Evolutionary conservation across 2,329 filamentous ascomycete species (phyloP).

Genomic region (Phyllosticta paracitricarpa): DNA sequence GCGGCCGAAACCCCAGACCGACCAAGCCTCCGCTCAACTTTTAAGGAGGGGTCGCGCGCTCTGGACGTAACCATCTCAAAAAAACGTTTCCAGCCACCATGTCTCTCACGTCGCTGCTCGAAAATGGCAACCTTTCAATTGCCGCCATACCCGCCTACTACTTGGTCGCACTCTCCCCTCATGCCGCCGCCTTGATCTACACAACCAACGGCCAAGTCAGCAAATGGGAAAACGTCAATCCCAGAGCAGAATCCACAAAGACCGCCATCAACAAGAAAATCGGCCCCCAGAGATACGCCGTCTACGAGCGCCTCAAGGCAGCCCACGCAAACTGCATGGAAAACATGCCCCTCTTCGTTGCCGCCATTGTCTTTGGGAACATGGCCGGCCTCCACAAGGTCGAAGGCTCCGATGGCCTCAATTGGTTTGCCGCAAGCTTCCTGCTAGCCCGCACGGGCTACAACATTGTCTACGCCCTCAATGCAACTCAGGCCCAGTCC

Average conservation of each 20-base stretch:
- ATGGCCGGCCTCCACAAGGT: constrained; percentile 26
- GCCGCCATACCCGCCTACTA: constrained; percentile 37
- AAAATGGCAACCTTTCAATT: constrained; percentile 30
- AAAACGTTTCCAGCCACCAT: neutral
- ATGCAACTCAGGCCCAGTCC: constrained; percentile 15
- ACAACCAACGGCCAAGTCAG: constrained; percentile 26
- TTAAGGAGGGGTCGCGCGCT: neutral
- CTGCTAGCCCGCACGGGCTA: constrained; percentile 28
- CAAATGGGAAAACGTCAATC: constrained; percentile 35
- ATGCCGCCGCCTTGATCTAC: constrained; percentile 28
- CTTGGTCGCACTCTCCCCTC: constrained; percentile 31
- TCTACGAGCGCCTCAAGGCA: constrained; percentile 35
- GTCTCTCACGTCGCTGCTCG: constrained; percentile 6
- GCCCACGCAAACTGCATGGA: constrained; percentile 39
- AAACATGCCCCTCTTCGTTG: constrained; percentile 36
- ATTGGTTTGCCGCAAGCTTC: constrained; percentile 26
- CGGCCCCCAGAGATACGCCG: constrained; percentile 26
- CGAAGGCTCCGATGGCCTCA: constrained; percentile 20
- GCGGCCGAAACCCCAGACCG: neutral
- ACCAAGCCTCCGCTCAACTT: neutral
- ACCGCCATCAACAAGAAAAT: constrained; percentile 28
- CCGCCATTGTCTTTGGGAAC: constrained; percentile 34
- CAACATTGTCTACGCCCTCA: constrained; percentile 24
- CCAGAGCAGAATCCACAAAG: constrained; percentile 27
- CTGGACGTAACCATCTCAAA: neutral